These are phyloP conservation scores for Candida orba DNA, from an alignment of 805 yeast species.

Conservation along the genomic window DNA sequence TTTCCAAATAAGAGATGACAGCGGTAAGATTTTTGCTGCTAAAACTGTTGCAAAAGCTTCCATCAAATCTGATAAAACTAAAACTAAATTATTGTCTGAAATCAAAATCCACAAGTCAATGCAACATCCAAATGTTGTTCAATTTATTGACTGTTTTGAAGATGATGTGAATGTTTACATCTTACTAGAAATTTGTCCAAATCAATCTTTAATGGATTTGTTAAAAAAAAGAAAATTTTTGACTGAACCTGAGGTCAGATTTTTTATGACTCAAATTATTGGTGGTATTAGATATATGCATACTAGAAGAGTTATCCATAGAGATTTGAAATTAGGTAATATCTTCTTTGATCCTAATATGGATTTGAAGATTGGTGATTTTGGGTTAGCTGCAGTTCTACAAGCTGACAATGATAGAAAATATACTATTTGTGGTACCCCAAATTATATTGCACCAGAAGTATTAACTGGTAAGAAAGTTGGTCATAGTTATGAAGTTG, in stretches of 20 bases:
- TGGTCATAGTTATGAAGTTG: constrained; percentile 94
- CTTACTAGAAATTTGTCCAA: constrained; percentile 88
- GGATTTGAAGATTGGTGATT: constrained; percentile 95
- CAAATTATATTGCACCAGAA: constrained; percentile 98
- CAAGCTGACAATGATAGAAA: constrained; percentile 66
- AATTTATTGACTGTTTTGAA: constrained; percentile 93
- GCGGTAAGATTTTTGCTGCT: constrained; percentile 87
- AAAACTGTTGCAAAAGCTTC: constrained; percentile 97
- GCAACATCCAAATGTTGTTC: constrained; percentile 84
- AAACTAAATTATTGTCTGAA: constrained; percentile 76
- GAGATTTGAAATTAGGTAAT: constrained; percentile 94
- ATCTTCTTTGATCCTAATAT: constrained; percentile 89
- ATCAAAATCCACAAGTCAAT: constrained; percentile 90
- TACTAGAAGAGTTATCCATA: constrained; percentile 83
- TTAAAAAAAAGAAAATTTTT: constrained; percentile 77
- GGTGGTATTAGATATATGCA: constrained; percentile 95
- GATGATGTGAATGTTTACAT: constrained; percentile 93
- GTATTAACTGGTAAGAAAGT: constrained; percentile 79
- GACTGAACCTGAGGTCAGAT: constrained; percentile 87
- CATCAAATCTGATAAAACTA: constrained; percentile 83
- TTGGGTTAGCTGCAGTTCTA: constrained; percentile 95
- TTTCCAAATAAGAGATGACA: constrained; percentile 89
- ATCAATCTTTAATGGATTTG: constrained; percentile 90
- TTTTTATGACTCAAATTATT: constrained; percentile 81
- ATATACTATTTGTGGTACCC: constrained; percentile 96